Base-by-base conservation (phyloP, 1,139 yeast species). In the Candida smagusa region DNA sequence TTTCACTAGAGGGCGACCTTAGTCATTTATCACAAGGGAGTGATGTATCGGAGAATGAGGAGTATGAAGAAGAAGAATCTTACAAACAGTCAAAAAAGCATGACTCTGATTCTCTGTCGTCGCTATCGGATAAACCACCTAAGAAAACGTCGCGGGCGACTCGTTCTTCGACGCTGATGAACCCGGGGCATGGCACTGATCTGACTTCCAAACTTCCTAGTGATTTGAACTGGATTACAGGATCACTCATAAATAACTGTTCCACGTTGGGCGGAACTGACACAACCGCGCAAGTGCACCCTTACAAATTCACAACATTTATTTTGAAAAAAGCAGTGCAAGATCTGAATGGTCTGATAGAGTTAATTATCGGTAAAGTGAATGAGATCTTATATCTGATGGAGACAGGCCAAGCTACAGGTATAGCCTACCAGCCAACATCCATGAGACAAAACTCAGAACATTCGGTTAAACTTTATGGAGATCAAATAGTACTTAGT, bases 201-300 rank as follows among this genome's bases (percentile, higher is more conserved):
- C 40, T 52, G 3, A 49, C 44, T 22, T 50, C 54, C 39, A 62
- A 62, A 33, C 65, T 90, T 36, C 97, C 97, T 2, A 57, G 63
- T 3, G 88, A 81, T 46, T 72, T 92, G 42, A 83, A 83, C 50
- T 92, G 98, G 98, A 79, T 92, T 46, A 74, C 79, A 38, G 72
- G 77, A 13, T 72, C 76, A 4, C 61, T 84, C 31, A 80, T 92
- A 12, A 75, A 74, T 38, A 82, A 77, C 43, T 89, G 95, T 80
- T 81, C 90, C 7, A 75, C 80, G 7, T 65, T 92, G 38, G 97
- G 98, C 23, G 94, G 86, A 11, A 76, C 79, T 23, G 92, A 84
- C 45, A 82, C 95, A 9, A 90, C 97, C 1, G 97, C 97, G 0
- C 98, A 92, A 61, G 96, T 92, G 8, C 97, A 92, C 58, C 98